These are phyloP conservation scores for Sanghuangporus weigelae DNA, from an alignment of 1,284 basidiomycete genomes.

Conservation along the genomic window DNA sequence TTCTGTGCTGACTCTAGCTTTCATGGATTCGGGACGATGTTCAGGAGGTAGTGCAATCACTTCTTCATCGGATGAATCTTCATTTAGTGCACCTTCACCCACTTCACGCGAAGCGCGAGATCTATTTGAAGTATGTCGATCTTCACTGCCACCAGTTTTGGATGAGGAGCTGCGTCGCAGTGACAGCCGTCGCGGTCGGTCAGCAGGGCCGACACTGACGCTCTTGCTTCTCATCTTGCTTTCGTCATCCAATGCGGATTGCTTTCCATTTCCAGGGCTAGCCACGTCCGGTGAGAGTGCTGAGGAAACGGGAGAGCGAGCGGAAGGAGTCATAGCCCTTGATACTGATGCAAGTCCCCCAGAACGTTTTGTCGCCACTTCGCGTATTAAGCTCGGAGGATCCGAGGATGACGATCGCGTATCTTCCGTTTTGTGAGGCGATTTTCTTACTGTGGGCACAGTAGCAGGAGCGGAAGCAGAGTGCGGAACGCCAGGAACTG, in stretches of 20 bases:
- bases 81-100: conserved; percentile 71
- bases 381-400: neutral
- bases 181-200: conserved; percentile 3
- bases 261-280: neutral
- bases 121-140: conserved; percentile 17
- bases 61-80: conserved; percentile 49
- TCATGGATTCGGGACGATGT: neutral
- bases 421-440: conserved; percentile 5
- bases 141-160: neutral
- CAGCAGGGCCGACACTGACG: conserved; percentile 1
- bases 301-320: neutral
- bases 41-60: neutral
- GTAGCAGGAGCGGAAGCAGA: conserved; percentile 40
- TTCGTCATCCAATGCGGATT: neutral
- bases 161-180: neutral
- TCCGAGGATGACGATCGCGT: conserved; percentile 21
- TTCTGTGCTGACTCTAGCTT: neutral
- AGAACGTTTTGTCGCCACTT: neutral
- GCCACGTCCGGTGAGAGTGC: neutral
- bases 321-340: neutral
- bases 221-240: conserved; percentile 7
- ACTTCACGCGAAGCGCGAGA: conserved; percentile 47
- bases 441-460: conserved; percentile 27
- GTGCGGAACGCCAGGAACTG: conserved; percentile 30
- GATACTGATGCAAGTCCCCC: neutral